A percentile compares a stretch with the other conserved stretches of the same genome.
These are phyloP conservation scores for Aphanocladium album DNA, from an alignment of 2,329 filamentous ascomycete species.

Conservation along the genomic window DNA sequence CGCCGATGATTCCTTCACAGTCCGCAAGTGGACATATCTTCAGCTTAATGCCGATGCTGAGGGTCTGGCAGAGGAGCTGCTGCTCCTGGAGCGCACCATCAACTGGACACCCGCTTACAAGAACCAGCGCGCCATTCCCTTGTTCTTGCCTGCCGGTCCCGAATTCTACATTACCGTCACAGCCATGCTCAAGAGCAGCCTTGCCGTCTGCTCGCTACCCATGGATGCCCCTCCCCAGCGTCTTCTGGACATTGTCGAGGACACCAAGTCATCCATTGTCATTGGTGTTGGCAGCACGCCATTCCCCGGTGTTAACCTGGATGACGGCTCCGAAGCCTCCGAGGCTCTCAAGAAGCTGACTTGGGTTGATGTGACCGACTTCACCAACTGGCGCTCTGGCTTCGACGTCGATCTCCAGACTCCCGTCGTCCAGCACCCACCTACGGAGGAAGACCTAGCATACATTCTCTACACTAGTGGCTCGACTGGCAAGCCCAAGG, in stretches of 20 bases:
- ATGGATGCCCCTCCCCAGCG: constrained; percentile 11
- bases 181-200: constrained; percentile 16
- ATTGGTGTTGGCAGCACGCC: constrained; percentile 18
- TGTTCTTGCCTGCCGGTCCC: constrained; percentile 12
- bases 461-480: constrained; percentile 42
- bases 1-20: constrained; percentile 9
- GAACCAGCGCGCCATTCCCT: constrained; percentile 11
- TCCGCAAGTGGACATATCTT: constrained; percentile 8
- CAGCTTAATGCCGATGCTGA: constrained; percentile 11
- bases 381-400: constrained; percentile 11
- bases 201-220: constrained; percentile 8
- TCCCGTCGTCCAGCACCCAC: not conserved
- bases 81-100: constrained; percentile 8
- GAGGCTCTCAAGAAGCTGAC: constrained; percentile 8
- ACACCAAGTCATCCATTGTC: constrained; percentile 8
- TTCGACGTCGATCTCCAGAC: constrained; percentile 6
- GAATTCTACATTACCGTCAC: constrained; percentile 14
- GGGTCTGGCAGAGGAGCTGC: constrained; percentile 7
- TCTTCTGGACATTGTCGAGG: constrained; percentile 8
- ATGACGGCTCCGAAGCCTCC: constrained; percentile 6
- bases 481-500: constrained; percentile 46
- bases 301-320: constrained; percentile 23
- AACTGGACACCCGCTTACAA: constrained; percentile 8
- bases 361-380: constrained; percentile 6
- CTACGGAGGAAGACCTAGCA: constrained; percentile 25